These are phyloP conservation scores for Dactylellina drechsleri DNA, from an alignment of 2,329 filamentous ascomycete species.

Conservation along the genomic window DNA sequence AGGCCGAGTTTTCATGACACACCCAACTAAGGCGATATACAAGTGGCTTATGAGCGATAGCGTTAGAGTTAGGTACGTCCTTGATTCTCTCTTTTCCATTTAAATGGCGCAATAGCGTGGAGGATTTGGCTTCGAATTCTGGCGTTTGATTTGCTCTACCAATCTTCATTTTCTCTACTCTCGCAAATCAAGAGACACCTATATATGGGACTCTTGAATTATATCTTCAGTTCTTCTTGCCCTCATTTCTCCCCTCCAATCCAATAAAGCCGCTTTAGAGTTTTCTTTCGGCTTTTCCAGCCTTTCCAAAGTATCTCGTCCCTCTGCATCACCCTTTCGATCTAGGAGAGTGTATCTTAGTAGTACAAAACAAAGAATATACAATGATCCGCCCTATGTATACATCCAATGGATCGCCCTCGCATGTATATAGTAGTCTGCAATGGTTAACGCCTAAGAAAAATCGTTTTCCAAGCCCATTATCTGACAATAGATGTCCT, in stretches of 20 bases:
- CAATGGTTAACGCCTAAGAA: constrained; percentile 13
- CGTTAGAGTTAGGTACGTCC: constrained; percentile 78
- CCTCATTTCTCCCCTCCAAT: no score
- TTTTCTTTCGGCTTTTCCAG: not conserved
- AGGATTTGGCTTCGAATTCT: constrained; percentile 8
- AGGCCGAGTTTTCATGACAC: constrained; percentile 97
- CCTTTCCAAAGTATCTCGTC: not conserved
- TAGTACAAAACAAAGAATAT: constrained; percentile 46
- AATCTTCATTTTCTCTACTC: not conserved
- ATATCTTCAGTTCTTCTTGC: not conserved
- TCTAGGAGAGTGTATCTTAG: constrained; percentile 53
- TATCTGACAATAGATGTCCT: constrained; percentile 71
- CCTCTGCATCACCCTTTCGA: not conserved
- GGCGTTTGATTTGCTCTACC: constrained; percentile 8
- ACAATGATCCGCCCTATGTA: constrained; percentile 40
- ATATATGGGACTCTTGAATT: constrained; percentile 40
- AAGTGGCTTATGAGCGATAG: constrained; percentile 99
- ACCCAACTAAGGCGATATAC: constrained; percentile 99
- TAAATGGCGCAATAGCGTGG: constrained; percentile 9
- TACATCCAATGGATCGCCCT: constrained; percentile 33
- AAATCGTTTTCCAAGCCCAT: constrained; percentile 63
- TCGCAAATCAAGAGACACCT: constrained; percentile 39
- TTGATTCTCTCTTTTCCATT: not conserved
- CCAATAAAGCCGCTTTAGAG: no score
- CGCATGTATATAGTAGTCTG: constrained; percentile 47